Evolutionary conservation across 345 rosid species (phyloP), one percentile per base, ranked within the genome.

Genomic region (Gossypium thurberi): DNA sequence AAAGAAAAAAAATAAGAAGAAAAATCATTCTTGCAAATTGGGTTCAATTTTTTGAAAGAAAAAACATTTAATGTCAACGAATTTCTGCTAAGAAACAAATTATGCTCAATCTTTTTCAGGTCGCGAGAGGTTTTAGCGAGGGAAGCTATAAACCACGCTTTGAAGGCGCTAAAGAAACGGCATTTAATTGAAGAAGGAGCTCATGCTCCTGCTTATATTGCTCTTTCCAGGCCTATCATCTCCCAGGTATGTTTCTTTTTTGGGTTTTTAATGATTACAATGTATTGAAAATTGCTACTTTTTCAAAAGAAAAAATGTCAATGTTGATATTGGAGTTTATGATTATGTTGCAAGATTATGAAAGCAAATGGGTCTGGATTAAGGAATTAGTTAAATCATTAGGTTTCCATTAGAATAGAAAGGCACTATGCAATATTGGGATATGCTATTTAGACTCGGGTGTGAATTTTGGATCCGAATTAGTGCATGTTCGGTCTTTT

Each of bases 111-210:
- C 10, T 65, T 51, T 80, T 55, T 23, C 85, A 88, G 96, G 90
- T 85, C 85, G 55, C 83, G 64, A 44, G 91, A 87, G 58, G 87
- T 85, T 65, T 71, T 80, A 71, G 90, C 92, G 21, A 80, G 69
- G 75, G 90, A 83, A 70, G 96, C 97, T 8, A 87, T 95, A 70
- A 86, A 82, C 67, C 96, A 95, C 72, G 98, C 99, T 23, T 71
- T 92, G 71, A 86, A 87, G 82, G 94, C 97, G 77, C 74, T 95
- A 25, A 82, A 88, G 78, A 88, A 85, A 76, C 91, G 99, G 76
- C 97, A 92, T 85, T 88, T 87, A 78, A 76, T 87, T 0, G 99
- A 95, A 77, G 98, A 95, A 88, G 91, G 89, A 58, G 98, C 98
- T 82, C 97, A 92, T 83, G 87, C 84, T 58, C 93, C 99, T 15